These are phyloP conservation scores for Yamadazyma oceani DNA, from an alignment of 1,139 yeast species.

Conservation along the genomic window DNA sequence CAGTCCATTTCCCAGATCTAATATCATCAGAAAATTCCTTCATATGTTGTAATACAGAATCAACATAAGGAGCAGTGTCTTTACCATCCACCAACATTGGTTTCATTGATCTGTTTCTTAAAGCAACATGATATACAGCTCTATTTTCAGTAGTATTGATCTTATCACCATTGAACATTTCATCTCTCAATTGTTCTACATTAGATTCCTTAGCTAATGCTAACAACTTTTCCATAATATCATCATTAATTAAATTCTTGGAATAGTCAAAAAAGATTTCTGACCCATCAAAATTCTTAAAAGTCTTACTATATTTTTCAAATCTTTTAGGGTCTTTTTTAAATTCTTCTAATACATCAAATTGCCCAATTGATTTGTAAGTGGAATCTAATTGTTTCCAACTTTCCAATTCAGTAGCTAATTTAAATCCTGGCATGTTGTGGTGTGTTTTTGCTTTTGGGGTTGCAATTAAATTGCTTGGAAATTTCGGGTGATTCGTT, in stretches of 20 bases:
- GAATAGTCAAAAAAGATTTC: slow-evolving; percentile 92
- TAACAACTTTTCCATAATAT: slow-evolving; percentile 63
- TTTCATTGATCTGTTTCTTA: slow-evolving; percentile 85
- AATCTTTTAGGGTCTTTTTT: slow-evolving; percentile 71
- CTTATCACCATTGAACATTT: slow-evolving; percentile 88
- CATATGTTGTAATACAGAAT: slow-evolving; percentile 89
- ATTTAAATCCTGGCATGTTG: slow-evolving; percentile 47
- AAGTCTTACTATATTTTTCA: slow-evolving; percentile 71
- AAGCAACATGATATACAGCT: slow-evolving; percentile 95
- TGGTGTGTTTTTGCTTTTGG: not conserved
- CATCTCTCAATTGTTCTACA: slow-evolving; percentile 84
- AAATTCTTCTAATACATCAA: slow-evolving; percentile 79
- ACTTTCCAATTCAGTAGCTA: slow-evolving; percentile 76
- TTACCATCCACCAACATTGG: slow-evolving; percentile 82
- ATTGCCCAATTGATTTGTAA: slow-evolving; percentile 66
- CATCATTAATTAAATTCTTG: slow-evolving; percentile 88
- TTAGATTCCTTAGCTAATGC: slow-evolving; percentile 88
- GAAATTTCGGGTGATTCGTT: slow-evolving; percentile 2
- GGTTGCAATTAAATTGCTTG: not conserved
- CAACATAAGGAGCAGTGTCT: slow-evolving; percentile 88
- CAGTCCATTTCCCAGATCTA: slow-evolving; percentile 93
- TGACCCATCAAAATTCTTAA: slow-evolving; percentile 81
- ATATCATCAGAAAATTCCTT: slow-evolving; percentile 88
- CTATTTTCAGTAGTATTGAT: slow-evolving; percentile 95
- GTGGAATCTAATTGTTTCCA: slow-evolving; percentile 77